These are phyloP conservation scores for Aleurites moluccanus DNA, from an alignment of 441 rosid species.

Conservation along the genomic window DNA sequence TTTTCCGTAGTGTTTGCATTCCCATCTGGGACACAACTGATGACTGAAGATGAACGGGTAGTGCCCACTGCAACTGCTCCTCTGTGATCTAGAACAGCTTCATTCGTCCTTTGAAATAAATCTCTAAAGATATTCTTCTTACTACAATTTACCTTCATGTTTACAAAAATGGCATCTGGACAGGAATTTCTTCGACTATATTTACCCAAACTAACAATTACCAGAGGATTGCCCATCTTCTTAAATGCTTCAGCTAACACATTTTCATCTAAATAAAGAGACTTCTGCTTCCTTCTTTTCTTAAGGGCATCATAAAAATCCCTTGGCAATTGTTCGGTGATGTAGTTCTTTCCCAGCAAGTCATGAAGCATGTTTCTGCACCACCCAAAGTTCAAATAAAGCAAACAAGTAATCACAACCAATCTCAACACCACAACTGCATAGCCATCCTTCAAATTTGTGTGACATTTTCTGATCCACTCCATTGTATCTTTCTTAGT, in stretches of 20 bases:
- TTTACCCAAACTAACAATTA: conserved; percentile 10
- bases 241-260: conserved; percentile 36
- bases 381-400: conserved; percentile 35
- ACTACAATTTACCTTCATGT: conserved; percentile 29
- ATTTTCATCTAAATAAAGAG: not conserved
- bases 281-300: not conserved
- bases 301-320: conserved; percentile 26
- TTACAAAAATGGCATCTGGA: conserved; percentile 34
- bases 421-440: conserved; percentile 37
- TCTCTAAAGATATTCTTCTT: conserved; percentile 29
- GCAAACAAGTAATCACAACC: conserved; percentile 35
- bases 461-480: conserved; percentile 34
- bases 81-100: not conserved
- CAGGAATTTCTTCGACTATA: not conserved
- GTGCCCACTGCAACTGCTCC: not conserved
- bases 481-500: conserved; percentile 16
- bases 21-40: not conserved
- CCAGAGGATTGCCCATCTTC: conserved; percentile 17
- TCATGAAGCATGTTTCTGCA: conserved; percentile 11
- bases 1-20: not conserved
- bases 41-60: not conserved
- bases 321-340: conserved; percentile 32
- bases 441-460: conserved; percentile 18
- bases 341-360: conserved; percentile 22
- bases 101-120: conserved; percentile 27